Evolutionary conservation across 2,329 filamentous ascomycete species (phyloP).

Genomic region (Talaromyces islandicus): DNA sequence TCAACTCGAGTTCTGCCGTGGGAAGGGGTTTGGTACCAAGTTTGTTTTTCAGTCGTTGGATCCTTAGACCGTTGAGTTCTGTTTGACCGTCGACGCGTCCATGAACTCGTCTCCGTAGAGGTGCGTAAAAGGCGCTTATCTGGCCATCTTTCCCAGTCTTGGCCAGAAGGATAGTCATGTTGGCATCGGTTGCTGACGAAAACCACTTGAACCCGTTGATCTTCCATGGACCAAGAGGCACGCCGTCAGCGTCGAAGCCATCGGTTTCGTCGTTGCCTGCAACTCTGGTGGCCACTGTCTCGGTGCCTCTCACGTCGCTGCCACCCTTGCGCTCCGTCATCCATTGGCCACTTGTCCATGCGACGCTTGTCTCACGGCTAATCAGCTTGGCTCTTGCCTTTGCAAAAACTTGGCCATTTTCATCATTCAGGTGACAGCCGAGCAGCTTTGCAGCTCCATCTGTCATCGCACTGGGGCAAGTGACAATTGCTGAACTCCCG

Average conservation of each 20-base stretch:
- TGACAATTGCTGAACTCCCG: slow-evolving; percentile 20
- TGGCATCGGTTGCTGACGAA: slow-evolving; percentile 57
- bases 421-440: slow-evolving; percentile 15
- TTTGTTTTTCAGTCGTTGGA: slow-evolving; percentile 67
- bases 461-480: slow-evolving; percentile 23
- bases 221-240: slow-evolving; percentile 51
- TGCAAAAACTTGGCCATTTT: slow-evolving; percentile 15
- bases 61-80: slow-evolving; percentile 60
- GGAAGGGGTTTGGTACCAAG: slow-evolving; percentile 64
- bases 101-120: slow-evolving; percentile 45
- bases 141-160: slow-evolving; percentile 45
- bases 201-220: slow-evolving; percentile 67
- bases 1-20: slow-evolving; percentile 65
- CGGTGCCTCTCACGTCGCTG: slow-evolving; percentile 62
- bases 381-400: slow-evolving; percentile 34
- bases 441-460: slow-evolving; percentile 22
- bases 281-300: slow-evolving; percentile 52
- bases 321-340: slow-evolving; percentile 69
- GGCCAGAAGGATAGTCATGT: slow-evolving; percentile 60
- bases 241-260: slow-evolving; percentile 21
- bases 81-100: slow-evolving; percentile 10
- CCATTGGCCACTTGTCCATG: slow-evolving; percentile 72
- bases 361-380: slow-evolving; percentile 44
- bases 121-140: slow-evolving; percentile 59
- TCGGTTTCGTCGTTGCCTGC: slow-evolving; percentile 19